Percentiles rank a stretch among this genome's conserved stretches.
These are phyloP conservation scores for Cladophialophora bantiana DNA, from an alignment of 2,329 filamentous ascomycete genomes.

Conservation along the genomic window DNA sequence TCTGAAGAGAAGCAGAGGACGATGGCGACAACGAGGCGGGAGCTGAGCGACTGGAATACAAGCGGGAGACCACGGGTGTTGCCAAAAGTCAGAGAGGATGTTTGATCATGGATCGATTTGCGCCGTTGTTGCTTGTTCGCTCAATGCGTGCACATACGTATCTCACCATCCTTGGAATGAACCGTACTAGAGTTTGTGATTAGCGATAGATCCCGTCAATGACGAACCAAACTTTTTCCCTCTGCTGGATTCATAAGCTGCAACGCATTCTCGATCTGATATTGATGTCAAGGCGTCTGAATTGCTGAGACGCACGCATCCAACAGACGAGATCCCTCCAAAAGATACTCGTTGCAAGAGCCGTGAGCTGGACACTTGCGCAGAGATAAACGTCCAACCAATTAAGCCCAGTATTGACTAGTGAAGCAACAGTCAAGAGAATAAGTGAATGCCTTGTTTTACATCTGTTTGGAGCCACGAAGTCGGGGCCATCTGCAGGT, in stretches of 20 bases:
- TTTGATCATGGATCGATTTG: not conserved
- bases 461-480: too few relatives aligned
- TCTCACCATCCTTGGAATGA: not conserved
- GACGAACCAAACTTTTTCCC: not conserved
- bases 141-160: not conserved
- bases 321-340: too few relatives aligned
- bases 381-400: too few relatives aligned
- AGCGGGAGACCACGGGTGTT: not conserved
- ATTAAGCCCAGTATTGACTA: too few relatives aligned
- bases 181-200: not conserved
- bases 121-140: not conserved
- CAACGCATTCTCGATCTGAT: not conserved
- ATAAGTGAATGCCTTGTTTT: too few relatives aligned
- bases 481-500: too few relatives aligned
- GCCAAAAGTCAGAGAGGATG: conserved; percentile 13
- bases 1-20: conserved; percentile 40
- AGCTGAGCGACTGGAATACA: not conserved
- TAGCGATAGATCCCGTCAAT: not conserved
- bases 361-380: too few relatives aligned
- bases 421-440: too few relatives aligned
- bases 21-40: not conserved
- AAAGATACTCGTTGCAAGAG: too few relatives aligned
- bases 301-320: too few relatives aligned
- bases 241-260: not conserved
- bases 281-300: not conserved